A percentile compares a stretch with the other conserved stretches of the same genome.
Evolutionary conservation across 1,284 basidiomycete genomes (phyloP).

Genomic region (Inonotus hispidus): DNA sequence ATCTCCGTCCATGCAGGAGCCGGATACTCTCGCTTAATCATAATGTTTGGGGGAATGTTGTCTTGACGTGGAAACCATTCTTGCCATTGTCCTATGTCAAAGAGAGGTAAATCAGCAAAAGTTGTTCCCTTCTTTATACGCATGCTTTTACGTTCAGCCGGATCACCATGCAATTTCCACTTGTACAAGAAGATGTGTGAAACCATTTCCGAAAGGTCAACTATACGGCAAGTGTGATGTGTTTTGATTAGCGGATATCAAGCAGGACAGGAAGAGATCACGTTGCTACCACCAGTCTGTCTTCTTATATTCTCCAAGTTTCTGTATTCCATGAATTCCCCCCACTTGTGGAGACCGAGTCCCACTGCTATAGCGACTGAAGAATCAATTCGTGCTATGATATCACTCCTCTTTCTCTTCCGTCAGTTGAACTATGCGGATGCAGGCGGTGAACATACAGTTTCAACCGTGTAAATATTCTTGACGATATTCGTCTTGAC

Average conservation of each 20-base stretch:
- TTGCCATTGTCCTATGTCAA: constrained; percentile 8
- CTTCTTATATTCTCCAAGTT: neutral
- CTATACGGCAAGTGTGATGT: neutral
- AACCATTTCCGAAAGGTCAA: neutral
- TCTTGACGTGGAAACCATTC: constrained; percentile 2
- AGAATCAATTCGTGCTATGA: constrained; percentile 1
- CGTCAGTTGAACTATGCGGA: neutral
- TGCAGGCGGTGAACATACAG: neutral
- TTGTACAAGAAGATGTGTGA: constrained; percentile 9
- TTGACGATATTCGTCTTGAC: neutral
- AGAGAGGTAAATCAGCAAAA: neutral
- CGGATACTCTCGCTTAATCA: constrained; percentile 8
- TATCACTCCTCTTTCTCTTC: constrained; percentile 3
- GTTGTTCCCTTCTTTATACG: neutral
- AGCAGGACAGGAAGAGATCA: neutral
- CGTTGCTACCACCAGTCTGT: neutral
- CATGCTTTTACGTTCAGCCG: constrained; percentile 7
- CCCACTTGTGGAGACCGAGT: constrained; percentile 8
- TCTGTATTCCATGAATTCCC: neutral
- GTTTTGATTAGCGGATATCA: neutral
- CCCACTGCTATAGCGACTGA: neutral
- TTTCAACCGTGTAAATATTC: constrained; percentile 2
- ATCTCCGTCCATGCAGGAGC: neutral
- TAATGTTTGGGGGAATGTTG: neutral
- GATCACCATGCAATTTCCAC: constrained; percentile 5